Evolutionary conservation across 192 early-diverging fungal species (phyloP).

Genomic region (Allomyces arbusculus): DNA sequence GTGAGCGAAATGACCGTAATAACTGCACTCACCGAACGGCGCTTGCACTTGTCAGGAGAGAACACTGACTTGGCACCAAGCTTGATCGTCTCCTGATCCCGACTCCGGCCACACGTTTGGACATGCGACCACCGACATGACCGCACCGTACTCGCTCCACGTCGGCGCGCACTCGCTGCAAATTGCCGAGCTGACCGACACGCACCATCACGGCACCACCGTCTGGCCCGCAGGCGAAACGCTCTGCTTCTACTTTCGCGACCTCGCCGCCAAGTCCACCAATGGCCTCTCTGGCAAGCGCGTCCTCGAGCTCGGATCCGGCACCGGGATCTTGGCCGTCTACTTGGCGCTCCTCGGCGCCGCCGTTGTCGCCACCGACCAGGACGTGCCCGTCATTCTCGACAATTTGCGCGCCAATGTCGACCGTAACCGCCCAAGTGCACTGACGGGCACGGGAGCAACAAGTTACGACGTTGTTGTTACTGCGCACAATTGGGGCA

Average conservation of each 20-base stretch:
- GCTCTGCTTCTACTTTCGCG: not conserved
- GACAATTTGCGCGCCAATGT: not conserved
- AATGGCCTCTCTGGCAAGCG: not conserved
- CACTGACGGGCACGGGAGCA: no score
- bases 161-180: not conserved
- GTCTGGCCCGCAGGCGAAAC: not conserved
- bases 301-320: not conserved
- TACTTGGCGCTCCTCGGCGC: not conserved
- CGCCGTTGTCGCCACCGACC: not conserved
- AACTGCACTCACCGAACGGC: no score
- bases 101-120: no score
- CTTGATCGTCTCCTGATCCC: no score
- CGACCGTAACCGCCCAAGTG: not conserved
- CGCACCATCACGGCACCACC: not conserved
- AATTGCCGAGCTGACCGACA: not conserved
- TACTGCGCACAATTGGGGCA: not conserved
- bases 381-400: not conserved
- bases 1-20: no score
- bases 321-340: not conserved
- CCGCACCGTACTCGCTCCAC: not conserved
- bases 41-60: no score
- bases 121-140: not conserved
- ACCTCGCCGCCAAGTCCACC: not conserved
- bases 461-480: not conserved
- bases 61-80: no score